Base-by-base conservation (phyloP, 208 protist genomes). In the Porcisia deanei region DNA sequence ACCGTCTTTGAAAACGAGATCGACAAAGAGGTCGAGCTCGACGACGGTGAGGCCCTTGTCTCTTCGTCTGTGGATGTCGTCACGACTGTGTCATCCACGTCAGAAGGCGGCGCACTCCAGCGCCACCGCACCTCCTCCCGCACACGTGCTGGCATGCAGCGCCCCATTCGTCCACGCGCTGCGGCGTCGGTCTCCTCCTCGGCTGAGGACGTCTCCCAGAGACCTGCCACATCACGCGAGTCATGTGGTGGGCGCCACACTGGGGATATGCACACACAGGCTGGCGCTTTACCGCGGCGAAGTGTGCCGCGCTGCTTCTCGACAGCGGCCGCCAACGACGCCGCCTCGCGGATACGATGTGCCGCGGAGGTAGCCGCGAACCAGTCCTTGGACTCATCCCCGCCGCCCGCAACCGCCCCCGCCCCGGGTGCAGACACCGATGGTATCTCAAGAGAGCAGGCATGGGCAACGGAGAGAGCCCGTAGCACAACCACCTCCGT, bases 131-230 rank as follows among this genome's bases (percentile, higher is more conserved):
- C 57, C 60, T 85, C 85, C 41, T 71, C 73, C 10, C 73, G 61
- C 22, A 86, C 20, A 22, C 66, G 43, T 25, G 43, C 53, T 5
- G 84, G 77, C 9, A 53, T 65, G 2, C 78, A 71, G 3, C 78
- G 65, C 12, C 65, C 71, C 2, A 73, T 69, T 22, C 75, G 76
- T 20, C 77, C 81, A 4, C 85, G 73, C 25, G 71, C 76, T 72
- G 63, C 82, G 55, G 49, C 63, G 61, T 87, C 82, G 10, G 63
- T 65, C 43, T 72, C 82, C 60, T 85, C 76, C 80, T 87, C 76
- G n/a, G 85, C 83, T 1, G 86, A 90, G 8, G 86, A 90, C 55
- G 82, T 86, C 71, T 90, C 86, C 86, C 83, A 88, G 52, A 90
- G 63, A 0, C 76, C 70, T n/a, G 82, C 76, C 43, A 84, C 82